Evolutionary conservation across 371 early-diverging fungal species (phyloP).

Genomic region (Phascolomyces articulosus): DNA sequence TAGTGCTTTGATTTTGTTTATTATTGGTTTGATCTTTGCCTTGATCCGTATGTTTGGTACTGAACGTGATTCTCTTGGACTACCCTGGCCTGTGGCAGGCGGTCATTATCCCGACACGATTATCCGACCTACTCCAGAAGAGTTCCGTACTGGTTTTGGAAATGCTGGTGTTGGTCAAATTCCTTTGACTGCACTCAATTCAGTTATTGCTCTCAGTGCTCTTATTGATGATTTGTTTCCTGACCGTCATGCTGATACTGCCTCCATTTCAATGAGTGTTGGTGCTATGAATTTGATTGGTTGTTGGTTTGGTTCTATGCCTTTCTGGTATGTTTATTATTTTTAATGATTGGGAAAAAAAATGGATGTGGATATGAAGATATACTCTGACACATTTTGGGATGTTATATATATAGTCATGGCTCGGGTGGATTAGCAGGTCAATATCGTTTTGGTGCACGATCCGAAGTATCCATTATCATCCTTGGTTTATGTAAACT

Average conservation of each 20-base stretch:
- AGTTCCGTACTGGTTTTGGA: conserved; percentile 74
- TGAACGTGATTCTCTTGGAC: conserved; percentile 13
- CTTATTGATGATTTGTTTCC: conserved; percentile 87
- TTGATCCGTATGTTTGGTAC: conserved; percentile 53
- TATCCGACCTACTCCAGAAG: conserved; percentile 64
- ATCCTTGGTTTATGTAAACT: conserved; percentile 79
- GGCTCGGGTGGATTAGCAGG: conserved; percentile 93
- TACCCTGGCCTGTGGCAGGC: conserved; percentile 52
- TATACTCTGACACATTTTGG: no score
- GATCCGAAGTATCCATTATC: conserved; percentile 80
- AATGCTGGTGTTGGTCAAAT: conserved; percentile 89
- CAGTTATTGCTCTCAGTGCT: conserved; percentile 80
- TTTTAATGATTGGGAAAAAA: not conserved
- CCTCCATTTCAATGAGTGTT: conserved; percentile 69
- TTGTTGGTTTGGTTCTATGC: conserved; percentile 87
- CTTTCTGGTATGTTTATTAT: conserved; percentile 61
- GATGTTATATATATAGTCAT: conserved; percentile 54
- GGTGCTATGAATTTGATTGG: conserved; percentile 87
- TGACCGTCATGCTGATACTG: conserved; percentile 58
- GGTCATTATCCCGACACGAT: conserved; percentile 62
- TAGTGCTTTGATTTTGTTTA: conserved; percentile 75
- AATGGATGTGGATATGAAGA: not conserved
- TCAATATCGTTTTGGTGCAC: conserved; percentile 93
- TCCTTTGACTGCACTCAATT: conserved; percentile 85
- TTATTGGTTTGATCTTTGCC: conserved; percentile 76